phyloP scores from a whole-genome alignment of 805 yeast species.

The Metschnikowia lunata region DNA sequence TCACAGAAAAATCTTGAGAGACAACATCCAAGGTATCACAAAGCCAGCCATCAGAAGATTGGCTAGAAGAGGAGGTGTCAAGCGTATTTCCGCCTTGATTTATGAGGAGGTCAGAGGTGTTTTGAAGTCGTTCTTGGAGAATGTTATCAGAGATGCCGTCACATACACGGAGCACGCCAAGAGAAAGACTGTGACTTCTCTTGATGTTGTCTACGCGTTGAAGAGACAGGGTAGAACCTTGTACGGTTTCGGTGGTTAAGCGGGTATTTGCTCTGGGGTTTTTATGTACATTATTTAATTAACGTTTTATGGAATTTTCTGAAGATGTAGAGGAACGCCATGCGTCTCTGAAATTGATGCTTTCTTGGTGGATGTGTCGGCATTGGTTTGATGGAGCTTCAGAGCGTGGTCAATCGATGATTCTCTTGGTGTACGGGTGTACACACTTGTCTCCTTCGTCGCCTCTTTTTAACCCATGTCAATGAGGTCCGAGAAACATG shows the following conservation, averaged over 20 bases:
- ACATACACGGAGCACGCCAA: slow-evolving; percentile 99
- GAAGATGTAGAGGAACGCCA: too few species aligned
- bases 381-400: too few species aligned
- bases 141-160: slow-evolving; percentile 98
- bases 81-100: slow-evolving; percentile 98
- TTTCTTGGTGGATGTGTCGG: too few species aligned
- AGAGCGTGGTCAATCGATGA: too few species aligned
- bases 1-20: slow-evolving; percentile 99
- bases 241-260: slow-evolving; percentile 98
- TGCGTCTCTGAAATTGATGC: too few species aligned
- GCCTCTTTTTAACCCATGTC: too few species aligned
- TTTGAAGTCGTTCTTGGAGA: slow-evolving; percentile 90
- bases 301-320: slow-evolving; percentile 6
- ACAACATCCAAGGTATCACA: slow-evolving; percentile 99
- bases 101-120: slow-evolving; percentile 99
- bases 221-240: slow-evolving; percentile 99
- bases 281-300: slow-evolving; percentile 10
- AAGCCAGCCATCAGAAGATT: slow-evolving; percentile 99
- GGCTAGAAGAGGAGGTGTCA: slow-evolving; percentile 99
- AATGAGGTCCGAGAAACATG: too few species aligned
- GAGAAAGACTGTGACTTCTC: slow-evolving; percentile 99
- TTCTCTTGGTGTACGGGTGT: too few species aligned
- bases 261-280: slow-evolving; percentile 12
- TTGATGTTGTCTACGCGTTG: slow-evolving; percentile 97
- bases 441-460: too few species aligned